Evolutionary conservation across 1,284 basidiomycete species (phyloP).

Genomic region (Sanguinoderma infundibulare): DNA sequence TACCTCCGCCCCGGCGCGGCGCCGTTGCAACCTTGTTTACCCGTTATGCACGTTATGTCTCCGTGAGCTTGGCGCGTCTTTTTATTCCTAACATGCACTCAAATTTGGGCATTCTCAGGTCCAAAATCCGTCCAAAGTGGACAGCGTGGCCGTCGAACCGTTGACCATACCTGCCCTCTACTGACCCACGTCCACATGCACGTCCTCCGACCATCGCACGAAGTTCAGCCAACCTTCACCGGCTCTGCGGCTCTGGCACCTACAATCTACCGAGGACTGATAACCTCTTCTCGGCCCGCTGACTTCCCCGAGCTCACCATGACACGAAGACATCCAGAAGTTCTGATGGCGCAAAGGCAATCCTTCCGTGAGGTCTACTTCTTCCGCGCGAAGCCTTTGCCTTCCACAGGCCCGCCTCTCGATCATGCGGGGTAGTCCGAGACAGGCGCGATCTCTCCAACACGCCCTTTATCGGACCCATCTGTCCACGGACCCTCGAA

Average conservation of each 20-base stretch:
- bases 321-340: slow-evolving; percentile 4
- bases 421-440: not conserved
- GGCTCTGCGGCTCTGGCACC: slow-evolving; percentile 11
- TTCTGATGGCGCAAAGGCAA: slow-evolving; percentile 17
- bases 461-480: slow-evolving; percentile 24
- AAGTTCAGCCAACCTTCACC: slow-evolving; percentile 5
- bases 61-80: not conserved
- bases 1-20: not conserved
- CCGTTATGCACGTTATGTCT: not conserved
- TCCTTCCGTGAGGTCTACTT: slow-evolving; percentile 17
- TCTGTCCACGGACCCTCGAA: slow-evolving; percentile 21
- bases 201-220: slow-evolving; percentile 25
- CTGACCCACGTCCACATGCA: slow-evolving; percentile 12
- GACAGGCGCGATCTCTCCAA: slow-evolving; percentile 10
- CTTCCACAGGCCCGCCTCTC: slow-evolving; percentile 3
- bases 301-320: slow-evolving; percentile 1
- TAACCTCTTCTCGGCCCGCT: slow-evolving; percentile 15
- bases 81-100: not conserved
- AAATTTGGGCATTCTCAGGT: not conserved
- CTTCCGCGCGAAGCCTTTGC: slow-evolving; percentile 13
- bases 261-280: not conserved
- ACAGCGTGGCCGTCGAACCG: slow-evolving; percentile 8
- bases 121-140: not conserved
- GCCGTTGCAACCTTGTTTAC: not conserved
- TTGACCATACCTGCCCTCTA: slow-evolving; percentile 11